Conservation (phyloP, 2,329 filamentous ascomycete genomes). For the Epichloe sibirici region DNA sequence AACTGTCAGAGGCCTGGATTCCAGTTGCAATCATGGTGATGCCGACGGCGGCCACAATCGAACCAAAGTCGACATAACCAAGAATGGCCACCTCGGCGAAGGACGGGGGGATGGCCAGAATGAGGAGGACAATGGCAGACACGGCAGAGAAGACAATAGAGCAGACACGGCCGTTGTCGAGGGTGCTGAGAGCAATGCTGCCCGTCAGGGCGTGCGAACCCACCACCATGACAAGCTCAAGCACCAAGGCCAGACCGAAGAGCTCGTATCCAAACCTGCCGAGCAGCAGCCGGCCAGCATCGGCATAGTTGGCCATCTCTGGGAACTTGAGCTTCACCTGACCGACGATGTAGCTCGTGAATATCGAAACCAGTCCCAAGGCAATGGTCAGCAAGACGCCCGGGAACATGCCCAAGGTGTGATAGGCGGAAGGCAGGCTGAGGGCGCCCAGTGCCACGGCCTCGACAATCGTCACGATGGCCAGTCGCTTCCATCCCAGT, state of each 20-base stretch:
- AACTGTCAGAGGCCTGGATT: conserved; percentile 21
- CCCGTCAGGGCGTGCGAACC: conserved; percentile 55
- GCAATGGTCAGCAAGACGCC: conserved; percentile 25
- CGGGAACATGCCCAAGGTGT: conserved; percentile 39
- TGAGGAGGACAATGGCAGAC: conserved; percentile 32
- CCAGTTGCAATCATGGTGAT: conserved; percentile 57
- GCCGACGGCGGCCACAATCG: conserved; percentile 49
- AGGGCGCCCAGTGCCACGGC: conserved; percentile 42
- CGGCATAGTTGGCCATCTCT: conserved; percentile 51
- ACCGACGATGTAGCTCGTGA: conserved; percentile 34
- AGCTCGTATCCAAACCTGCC: conserved; percentile 50
- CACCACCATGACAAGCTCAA: conserved; percentile 55
- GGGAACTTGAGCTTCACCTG: conserved; percentile 38
- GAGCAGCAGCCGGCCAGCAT: conserved; percentile 50
- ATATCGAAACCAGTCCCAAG: conserved; percentile 34
- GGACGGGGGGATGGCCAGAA: conserved; percentile 34
- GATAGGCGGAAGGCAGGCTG: conserved; percentile 40
- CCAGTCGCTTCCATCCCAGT: conserved; percentile 45
- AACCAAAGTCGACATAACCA: conserved; percentile 45
- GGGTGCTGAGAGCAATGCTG: conserved; percentile 51
- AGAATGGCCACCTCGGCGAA: conserved; percentile 38
- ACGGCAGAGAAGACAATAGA: conserved; percentile 33
- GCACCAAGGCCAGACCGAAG: conserved; percentile 48
- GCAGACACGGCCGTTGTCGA: conserved; percentile 43
- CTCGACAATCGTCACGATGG: conserved; percentile 42